Evolutionary conservation across 2,329 filamentous ascomycete genomes (phyloP), one percentile per base, ranked within the genome.

Genomic region (Amesomyces nigricolor): DNA sequence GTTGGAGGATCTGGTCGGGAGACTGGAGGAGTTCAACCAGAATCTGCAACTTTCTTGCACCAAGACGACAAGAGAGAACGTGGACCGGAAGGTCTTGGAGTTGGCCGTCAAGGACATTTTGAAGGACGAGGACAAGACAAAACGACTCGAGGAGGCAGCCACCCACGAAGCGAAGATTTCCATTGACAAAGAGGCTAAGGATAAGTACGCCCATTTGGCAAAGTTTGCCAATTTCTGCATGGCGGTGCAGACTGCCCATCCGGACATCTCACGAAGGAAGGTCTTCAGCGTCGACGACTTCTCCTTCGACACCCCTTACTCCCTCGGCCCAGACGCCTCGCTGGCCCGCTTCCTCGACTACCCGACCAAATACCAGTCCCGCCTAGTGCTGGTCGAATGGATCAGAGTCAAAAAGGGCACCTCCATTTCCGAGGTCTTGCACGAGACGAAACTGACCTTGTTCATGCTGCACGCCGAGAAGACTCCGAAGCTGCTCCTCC

Each of bases 331-430:
- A 8, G 13, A 55, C 37, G 19, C 56, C 45, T 55, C 56, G 7
- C 40, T 58, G 35, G 56, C 56, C n/a, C 56, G 56, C 10, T 52
- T 58, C 3, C 45, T 58, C 10, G 56, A 58, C 37, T 58, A 58
- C 35, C 56, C 56, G 14, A 53, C 46, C 29, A 55, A 52, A 47
- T 38, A 52, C 35, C 52, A 55, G 26, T 49, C 52, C 40, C 52
- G 56, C 3, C 17, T 58, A 5, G 56, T 58, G 5, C 52, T 58
- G 2, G 56, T 58, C 10, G 55, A 57, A 17, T 57, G 55, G 55
- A 10, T 53, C 6, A 26, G 17, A 2, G 4, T 49, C n/a, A 14
- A 9, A 29, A n/a, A 10, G 29, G 19, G 35, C 35, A 44, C 53
- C 11, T 22, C 48, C 16, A 16, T 55, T 22, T 46, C 39, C 13